These are phyloP conservation scores for Pistacia atlantica DNA, from an alignment of 345 rosid species.

Conservation along the genomic window DNA sequence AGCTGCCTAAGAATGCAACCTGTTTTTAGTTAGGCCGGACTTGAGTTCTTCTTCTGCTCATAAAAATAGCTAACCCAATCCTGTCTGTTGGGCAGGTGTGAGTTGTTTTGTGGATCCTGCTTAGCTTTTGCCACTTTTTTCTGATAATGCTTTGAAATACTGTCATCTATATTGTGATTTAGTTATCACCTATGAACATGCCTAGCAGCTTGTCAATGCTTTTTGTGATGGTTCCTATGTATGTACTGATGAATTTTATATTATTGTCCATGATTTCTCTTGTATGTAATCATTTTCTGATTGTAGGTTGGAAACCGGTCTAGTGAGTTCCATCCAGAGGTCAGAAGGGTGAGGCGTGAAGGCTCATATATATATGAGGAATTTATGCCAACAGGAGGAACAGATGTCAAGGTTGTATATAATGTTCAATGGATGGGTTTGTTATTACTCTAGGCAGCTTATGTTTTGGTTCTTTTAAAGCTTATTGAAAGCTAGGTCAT, in stretches of 20 bases:
- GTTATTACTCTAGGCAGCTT: background rate
- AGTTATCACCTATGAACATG: background rate
- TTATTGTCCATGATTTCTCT: background rate
- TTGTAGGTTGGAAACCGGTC: slow-evolving; percentile 93
- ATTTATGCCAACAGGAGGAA: slow-evolving; percentile 99
- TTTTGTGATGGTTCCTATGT: background rate
- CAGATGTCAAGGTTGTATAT: slow-evolving; percentile 89
- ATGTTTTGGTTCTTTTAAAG: background rate
- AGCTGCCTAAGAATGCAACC: background rate
- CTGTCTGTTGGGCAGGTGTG: background rate
- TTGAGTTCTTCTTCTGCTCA: background rate
- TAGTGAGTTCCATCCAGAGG: slow-evolving; percentile 98
- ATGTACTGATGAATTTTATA: background rate
- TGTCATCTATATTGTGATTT: background rate
- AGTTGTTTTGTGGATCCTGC: background rate
- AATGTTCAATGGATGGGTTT: background rate
- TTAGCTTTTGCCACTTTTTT: background rate
- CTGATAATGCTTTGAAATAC: background rate
- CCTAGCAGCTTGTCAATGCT: background rate
- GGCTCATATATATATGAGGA: slow-evolving; percentile 98
- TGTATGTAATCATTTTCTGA: background rate
- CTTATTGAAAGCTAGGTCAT: background rate
- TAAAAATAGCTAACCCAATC: background rate
- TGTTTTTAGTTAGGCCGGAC: background rate
- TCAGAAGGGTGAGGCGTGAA: slow-evolving; percentile 98